Conservation (phyloP, 208 protist species). For the Leptomonas seymouri region DNA sequence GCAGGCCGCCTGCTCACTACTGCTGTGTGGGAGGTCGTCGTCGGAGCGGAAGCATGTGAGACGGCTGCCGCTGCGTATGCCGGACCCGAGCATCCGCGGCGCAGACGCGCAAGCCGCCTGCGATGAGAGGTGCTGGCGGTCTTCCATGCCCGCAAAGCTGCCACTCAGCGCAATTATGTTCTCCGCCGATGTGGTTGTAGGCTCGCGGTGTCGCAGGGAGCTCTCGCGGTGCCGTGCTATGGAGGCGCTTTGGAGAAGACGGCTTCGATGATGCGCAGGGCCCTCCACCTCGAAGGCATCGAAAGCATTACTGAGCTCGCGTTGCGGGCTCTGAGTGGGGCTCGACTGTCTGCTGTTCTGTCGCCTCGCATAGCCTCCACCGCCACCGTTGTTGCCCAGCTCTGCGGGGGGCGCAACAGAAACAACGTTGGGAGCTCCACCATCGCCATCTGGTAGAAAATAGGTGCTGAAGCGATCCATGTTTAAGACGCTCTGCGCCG, state of each 20-base stretch:
- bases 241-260: constrained; percentile 24
- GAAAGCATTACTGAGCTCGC: constrained; percentile 1
- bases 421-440: background rate
- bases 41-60: constrained; percentile 12
- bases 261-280: constrained; percentile 29
- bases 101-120: constrained; percentile 2
- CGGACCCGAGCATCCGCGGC: background rate
- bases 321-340: constrained; percentile 8
- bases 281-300: constrained; percentile 27
- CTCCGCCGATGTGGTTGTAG: background rate
- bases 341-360: background rate
- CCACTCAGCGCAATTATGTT: background rate
- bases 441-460: constrained; percentile 37
- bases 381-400: background rate
- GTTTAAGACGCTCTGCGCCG: constrained; percentile 37
- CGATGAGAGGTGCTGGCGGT: background rate
- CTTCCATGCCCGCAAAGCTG: constrained; percentile 14
- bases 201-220: background rate
- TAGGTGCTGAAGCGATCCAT: constrained; percentile 67
- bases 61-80: background rate
- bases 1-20: background rate
- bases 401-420: background rate
- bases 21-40: background rate
- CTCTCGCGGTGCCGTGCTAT: background rate
- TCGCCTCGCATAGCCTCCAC: background rate